phyloP scores from a whole-genome alignment of 1,284 basidiomycete species.

The Boletus smithii region DNA sequence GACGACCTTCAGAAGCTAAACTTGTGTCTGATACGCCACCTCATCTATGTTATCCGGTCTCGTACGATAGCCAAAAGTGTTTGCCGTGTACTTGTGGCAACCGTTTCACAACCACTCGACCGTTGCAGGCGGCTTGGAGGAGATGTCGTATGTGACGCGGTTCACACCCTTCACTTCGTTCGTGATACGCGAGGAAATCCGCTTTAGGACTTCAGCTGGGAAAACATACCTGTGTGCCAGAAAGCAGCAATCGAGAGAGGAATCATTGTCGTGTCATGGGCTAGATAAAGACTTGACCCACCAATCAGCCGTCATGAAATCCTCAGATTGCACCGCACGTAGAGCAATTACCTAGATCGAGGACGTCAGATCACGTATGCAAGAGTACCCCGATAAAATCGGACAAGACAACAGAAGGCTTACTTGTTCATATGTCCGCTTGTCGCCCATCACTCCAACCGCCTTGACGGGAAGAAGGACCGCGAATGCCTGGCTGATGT shows the following conservation, averaged over 20 bases:
- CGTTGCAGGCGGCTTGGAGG: slow-evolving; percentile 91
- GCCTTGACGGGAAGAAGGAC: slow-evolving; percentile 96
- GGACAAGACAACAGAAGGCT: slow-evolving; percentile 27
- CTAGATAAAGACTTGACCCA: slow-evolving; percentile 30
- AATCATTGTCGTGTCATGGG: neutral
- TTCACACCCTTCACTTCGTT: slow-evolving; percentile 96
- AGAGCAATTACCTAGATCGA: slow-evolving; percentile 73
- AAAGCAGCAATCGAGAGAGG: neutral
- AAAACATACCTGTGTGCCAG: slow-evolving; percentile 92
- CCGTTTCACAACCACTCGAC: slow-evolving; percentile 46
- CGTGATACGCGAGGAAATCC: slow-evolving; percentile 95
- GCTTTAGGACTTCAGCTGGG: slow-evolving; percentile 86
- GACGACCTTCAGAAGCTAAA: neutral
- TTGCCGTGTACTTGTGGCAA: neutral
- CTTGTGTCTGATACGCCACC: neutral
- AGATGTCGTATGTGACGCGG: slow-evolving; percentile 94
- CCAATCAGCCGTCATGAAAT: slow-evolving; percentile 99
- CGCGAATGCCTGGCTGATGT: slow-evolving; percentile 97
- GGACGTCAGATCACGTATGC: neutral
- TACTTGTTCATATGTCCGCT: slow-evolving; percentile 95
- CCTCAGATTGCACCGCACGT: slow-evolving; percentile 89
- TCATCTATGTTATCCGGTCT: neutral
- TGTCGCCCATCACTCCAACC: slow-evolving; percentile 97
- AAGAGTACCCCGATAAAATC: neutral
- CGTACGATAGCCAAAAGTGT: neutral